Percentiles rank a stretch among this genome's conserved stretches.
Conservation (phyloP, 805 yeast species). For the Wickerhamomyces kurtzmanii region DNA sequence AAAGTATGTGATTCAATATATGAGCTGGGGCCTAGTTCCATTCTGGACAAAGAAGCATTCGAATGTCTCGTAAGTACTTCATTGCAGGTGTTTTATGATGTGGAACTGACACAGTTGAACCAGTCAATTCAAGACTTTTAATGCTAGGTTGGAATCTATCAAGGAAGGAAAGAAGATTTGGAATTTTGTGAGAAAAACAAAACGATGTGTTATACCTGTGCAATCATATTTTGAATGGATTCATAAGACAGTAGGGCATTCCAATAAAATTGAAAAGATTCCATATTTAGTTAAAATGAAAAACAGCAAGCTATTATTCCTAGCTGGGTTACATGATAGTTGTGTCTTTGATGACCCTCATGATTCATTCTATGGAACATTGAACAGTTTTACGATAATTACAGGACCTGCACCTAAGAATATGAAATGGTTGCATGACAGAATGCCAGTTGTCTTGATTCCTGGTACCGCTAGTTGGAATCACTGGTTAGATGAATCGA, state of each 20-base stretch:
- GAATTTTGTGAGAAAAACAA: slow-evolving; percentile 35
- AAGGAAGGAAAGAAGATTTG: slow-evolving; percentile 40
- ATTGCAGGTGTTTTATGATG: not conserved
- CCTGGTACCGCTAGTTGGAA: slow-evolving; percentile 52
- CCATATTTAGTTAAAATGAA: slow-evolving; percentile 61
- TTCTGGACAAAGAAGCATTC: slow-evolving; percentile 39
- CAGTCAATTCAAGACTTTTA: slow-evolving; percentile 44
- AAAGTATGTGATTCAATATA: slow-evolving; percentile 28
- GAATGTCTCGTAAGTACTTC: slow-evolving; percentile 11
- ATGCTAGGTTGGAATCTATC: slow-evolving; percentile 64
- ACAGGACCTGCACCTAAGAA: slow-evolving; percentile 63
- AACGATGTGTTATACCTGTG: slow-evolving; percentile 69
- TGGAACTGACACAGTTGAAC: no score
- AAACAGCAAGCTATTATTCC: slow-evolving; percentile 42
- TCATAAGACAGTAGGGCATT: slow-evolving; percentile 15
- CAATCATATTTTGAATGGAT: slow-evolving; percentile 86
- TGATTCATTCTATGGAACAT: slow-evolving; percentile 9
- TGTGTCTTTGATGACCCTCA: slow-evolving; percentile 12
- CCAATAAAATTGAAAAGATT: slow-evolving; percentile 27
- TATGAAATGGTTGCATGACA: slow-evolving; percentile 57
- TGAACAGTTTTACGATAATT: slow-evolving; percentile 54
- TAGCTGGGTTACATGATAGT: slow-evolving; percentile 48
- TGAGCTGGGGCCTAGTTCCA: slow-evolving; percentile 82
- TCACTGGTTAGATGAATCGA: slow-evolving; percentile 45
- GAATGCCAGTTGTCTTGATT: slow-evolving; percentile 69